phyloP scores from a whole-genome alignment of 116 monocot genomes.

The Cymodocea nodosa region DNA sequence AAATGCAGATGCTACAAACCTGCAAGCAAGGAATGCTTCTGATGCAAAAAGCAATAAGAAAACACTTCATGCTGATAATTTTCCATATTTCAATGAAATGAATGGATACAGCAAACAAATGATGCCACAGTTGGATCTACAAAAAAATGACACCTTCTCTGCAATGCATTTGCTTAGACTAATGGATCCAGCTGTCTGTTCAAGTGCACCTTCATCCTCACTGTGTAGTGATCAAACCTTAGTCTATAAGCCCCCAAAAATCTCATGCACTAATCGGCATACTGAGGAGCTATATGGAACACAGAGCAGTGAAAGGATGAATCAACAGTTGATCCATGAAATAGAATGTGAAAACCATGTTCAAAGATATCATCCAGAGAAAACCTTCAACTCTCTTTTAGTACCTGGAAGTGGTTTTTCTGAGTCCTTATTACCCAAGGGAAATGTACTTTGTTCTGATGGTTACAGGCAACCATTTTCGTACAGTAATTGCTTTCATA shows the following conservation, averaged over 20 bases:
- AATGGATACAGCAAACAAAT: not conserved
- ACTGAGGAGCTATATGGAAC: not conserved
- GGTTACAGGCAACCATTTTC: constrained; percentile 17
- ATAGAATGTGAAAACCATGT: not conserved
- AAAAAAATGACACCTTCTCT: constrained; percentile 38
- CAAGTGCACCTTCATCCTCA: constrained; percentile 12
- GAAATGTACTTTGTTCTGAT: constrained; percentile 20
- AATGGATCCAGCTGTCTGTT: constrained; percentile 41
- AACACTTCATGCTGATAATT: not conserved
- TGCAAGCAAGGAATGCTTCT: not conserved
- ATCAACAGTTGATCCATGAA: not conserved
- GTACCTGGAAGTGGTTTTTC: constrained; percentile 42
- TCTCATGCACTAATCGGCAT: not conserved
- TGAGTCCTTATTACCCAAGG: constrained; percentile 44
- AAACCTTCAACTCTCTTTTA: constrained; percentile 8
- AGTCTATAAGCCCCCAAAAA: not conserved
- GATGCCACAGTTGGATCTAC: not conserved
- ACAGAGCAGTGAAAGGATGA: not conserved
- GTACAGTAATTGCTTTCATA: constrained; percentile 7
- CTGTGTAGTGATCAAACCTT: not conserved
- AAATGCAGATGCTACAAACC: not conserved
- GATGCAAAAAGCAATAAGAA: not conserved
- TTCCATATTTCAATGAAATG: not conserved
- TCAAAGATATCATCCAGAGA: not conserved
- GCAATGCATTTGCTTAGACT: constrained; percentile 74